Evolutionary conservation across 331 rosid species (phyloP), one percentile per base, ranked within the genome.

Genomic region (Cucumis variabilis): DNA sequence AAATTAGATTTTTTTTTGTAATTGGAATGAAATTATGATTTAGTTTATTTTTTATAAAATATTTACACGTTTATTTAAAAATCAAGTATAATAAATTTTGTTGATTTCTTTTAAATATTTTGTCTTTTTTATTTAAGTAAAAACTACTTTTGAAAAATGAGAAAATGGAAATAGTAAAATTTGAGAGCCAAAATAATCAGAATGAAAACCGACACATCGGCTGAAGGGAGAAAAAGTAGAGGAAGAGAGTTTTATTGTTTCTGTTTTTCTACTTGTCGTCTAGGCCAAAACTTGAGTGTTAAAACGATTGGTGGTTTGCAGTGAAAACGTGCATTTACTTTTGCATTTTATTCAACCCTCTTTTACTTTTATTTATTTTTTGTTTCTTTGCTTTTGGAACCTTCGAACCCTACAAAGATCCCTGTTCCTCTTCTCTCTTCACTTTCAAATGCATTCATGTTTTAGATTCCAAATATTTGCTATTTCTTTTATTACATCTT

Each of bases 151-250:
- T 37, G 6, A 5, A 58, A 79, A 79, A 53, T 13, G 50, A 17
- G 30, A 11, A 50, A 55, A 16, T 11, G 2, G 69, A 25, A 80
- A 9, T 25, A 0, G 63, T 80, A 51, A 81, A 79, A 79, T 25
- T 79, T 27, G 4, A 53, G 67, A 25, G 67, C 15, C 67, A 78
- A 46, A 50, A 30, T 80, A 53, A n/a, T 15, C 67, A 28, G 44
- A 81, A 81, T 55, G 68, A 37, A 81, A 81, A 81, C 70, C 51
- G 85, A 58, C 85, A 81, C 85, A 81, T 81, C 85, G 85, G 41
- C 28, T n/a, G 8, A 80, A 50, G 83, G 13, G 44, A 5, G 0
- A n/a, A 25, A 77, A 77, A 51, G 41, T 14, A 24, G 14, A 51
- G 44, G 44, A 37, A 37, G 44, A 37, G 44, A 37, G 44, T 37